Percentiles rank a stretch among this genome's conserved stretches.
phyloP scores from a whole-genome alignment of 768 basidiomycete species.

The Lyophyllum semitale region DNA sequence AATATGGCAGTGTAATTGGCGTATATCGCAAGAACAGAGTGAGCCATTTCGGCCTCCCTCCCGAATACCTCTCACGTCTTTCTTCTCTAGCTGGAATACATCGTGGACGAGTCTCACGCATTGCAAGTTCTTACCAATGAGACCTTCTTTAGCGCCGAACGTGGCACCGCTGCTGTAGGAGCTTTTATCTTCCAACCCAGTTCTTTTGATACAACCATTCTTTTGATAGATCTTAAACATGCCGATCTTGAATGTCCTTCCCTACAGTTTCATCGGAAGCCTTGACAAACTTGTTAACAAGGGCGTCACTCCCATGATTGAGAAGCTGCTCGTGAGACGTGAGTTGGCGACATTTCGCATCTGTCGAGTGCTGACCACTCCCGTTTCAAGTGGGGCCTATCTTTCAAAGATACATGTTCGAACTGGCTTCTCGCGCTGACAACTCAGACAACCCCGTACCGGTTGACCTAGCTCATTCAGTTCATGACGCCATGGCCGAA shows the following conservation, averaged over 20 bases:
- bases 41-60: background rate
- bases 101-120: slow-evolving; percentile 4
- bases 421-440: slow-evolving; percentile 1
- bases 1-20: slow-evolving; percentile 5
- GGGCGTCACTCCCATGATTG: slow-evolving; percentile 2
- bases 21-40: slow-evolving; percentile 11
- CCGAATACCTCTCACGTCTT: background rate
- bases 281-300: slow-evolving; percentile 10
- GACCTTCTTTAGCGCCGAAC: slow-evolving; percentile 9
- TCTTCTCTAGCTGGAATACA: slow-evolving; percentile 5
- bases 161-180: slow-evolving; percentile 5
- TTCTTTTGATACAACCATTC: background rate
- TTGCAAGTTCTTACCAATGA: slow-evolving; percentile 5
- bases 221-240: slow-evolving; percentile 2
- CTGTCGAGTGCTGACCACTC: background rate
- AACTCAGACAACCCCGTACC: background rate
- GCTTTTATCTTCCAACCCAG: background rate
- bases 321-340: background rate
- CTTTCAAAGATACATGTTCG: slow-evolving; percentile 6
- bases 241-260: slow-evolving; percentile 1
- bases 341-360: background rate
- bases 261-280: background rate
- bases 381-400: background rate
- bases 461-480: background rate
- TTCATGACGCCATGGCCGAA: slow-evolving; percentile 7